These are phyloP conservation scores for Ascochyta pisi DNA, from an alignment of 2,329 filamentous ascomycete genomes.

Conservation along the genomic window DNA sequence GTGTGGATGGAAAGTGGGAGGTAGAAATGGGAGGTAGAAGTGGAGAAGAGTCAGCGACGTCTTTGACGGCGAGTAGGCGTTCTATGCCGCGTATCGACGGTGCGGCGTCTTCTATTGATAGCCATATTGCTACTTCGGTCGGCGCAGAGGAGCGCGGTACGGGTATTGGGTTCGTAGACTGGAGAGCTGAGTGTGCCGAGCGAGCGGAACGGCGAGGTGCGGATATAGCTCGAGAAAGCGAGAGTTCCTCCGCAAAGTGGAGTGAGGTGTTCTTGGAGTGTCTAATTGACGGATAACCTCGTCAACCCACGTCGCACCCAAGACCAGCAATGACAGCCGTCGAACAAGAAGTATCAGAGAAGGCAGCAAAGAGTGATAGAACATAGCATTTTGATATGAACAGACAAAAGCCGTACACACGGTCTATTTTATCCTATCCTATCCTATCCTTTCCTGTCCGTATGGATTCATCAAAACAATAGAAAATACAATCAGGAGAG, in stretches of 20 bases:
- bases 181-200: background rate
- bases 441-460: background rate
- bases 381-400: background rate
- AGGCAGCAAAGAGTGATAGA: background rate
- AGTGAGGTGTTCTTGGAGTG: constrained; percentile 5
- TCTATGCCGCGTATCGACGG: background rate
- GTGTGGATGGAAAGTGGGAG: too few relatives aligned
- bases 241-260: background rate
- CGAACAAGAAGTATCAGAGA: background rate
- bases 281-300: background rate
- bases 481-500: background rate
- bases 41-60: too few relatives aligned
- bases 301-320: background rate
- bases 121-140: background rate
- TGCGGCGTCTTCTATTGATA: background rate
- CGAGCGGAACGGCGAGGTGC: background rate
- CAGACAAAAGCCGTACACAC: background rate
- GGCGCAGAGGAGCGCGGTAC: constrained; percentile 1
- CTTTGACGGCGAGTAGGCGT: background rate
- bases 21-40: too few relatives aligned
- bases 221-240: background rate
- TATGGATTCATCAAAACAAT: background rate
- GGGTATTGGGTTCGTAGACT: background rate
- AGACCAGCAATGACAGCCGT: too few relatives aligned
- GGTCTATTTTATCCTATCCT: background rate